Evolutionary conservation across 176 grass and related monocot genomes (phyloP).

Genomic region (Aegilops longissima): DNA sequence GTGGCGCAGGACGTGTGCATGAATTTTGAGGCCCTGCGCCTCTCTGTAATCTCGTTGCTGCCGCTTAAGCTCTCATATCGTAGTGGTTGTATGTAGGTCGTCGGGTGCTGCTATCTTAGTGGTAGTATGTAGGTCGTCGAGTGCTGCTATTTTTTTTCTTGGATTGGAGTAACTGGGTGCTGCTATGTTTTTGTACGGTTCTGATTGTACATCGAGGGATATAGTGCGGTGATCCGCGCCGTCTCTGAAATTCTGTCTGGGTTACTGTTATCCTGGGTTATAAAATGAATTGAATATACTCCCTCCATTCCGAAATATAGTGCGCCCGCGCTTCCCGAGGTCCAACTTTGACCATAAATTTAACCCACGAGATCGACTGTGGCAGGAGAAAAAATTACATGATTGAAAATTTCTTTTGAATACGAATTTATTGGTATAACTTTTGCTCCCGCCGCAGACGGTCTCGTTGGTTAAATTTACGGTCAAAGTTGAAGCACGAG

Average conservation of each 20-base stretch:
- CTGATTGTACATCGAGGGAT: not conserved
- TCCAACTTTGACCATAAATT: no score
- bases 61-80: not conserved
- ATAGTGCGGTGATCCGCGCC: not conserved
- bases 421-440: no score
- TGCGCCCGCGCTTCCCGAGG: no score
- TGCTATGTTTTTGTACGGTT: not conserved
- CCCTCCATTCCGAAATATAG: no score
- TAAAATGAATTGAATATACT: not conserved
- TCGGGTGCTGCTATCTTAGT: not conserved
- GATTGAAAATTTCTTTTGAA: no score
- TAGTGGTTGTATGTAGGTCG: not conserved
- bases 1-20: not conserved
- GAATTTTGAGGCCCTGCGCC: not conserved
- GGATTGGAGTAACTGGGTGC: no score
- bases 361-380: no score
- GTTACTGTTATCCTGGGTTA: not conserved
- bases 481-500: no score
- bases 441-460: no score
- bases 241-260: not conserved
- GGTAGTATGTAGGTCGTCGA: not conserved
- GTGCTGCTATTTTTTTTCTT: no score
- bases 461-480: no score
- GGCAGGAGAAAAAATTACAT: no score
- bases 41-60: not conserved